A percentile compares a stretch with the other conserved stretches of the same genome.
Conservation (phyloP, 192 early-diverging fungal species). For the Allomyces javanicus region DNA sequence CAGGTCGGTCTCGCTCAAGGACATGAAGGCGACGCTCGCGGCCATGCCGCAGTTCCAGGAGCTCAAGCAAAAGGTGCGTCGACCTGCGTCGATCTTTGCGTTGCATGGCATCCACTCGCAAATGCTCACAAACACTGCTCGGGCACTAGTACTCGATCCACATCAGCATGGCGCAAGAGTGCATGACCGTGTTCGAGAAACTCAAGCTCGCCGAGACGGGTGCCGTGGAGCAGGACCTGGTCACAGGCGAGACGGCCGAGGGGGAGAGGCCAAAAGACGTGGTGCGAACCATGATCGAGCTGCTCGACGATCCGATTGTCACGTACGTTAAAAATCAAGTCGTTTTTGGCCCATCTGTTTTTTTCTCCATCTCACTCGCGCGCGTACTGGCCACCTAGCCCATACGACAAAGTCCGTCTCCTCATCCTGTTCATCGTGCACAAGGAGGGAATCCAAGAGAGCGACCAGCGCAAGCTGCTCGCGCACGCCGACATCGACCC, state of each 20-base stretch:
- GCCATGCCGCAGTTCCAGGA: slow-evolving; percentile 75
- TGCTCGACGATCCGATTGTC: slow-evolving; percentile 46
- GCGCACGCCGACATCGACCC: slow-evolving; percentile 44
- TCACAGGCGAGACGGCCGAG: slow-evolving; percentile 57
- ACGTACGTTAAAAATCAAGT: slow-evolving; percentile 15
- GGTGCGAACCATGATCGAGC: slow-evolving; percentile 52
- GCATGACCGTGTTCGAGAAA: slow-evolving; percentile 51
- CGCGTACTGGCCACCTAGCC: slow-evolving; percentile 13
- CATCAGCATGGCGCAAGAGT: slow-evolving; percentile 69
- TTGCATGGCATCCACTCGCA: no score
- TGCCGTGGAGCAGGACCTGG: slow-evolving; percentile 56
- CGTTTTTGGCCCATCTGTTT: no score
- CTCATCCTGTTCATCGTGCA: slow-evolving; percentile 65
- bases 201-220: slow-evolving; percentile 46
- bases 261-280: slow-evolving; percentile 43
- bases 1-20: slow-evolving; percentile 23
- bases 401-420: slow-evolving; percentile 50
- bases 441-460: slow-evolving; percentile 42
- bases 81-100: no score
- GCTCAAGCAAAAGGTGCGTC: slow-evolving; percentile 23
- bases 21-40: slow-evolving; percentile 68
- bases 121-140: no score
- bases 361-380: no score
- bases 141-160: slow-evolving; percentile 49
- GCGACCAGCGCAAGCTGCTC: slow-evolving; percentile 44